Percentiles rank a stretch among this genome's conserved stretches.
These are phyloP conservation scores for Oropetium thomaeum DNA, from an alignment of 176 grass and related monocot genomes.

Conservation along the genomic window DNA sequence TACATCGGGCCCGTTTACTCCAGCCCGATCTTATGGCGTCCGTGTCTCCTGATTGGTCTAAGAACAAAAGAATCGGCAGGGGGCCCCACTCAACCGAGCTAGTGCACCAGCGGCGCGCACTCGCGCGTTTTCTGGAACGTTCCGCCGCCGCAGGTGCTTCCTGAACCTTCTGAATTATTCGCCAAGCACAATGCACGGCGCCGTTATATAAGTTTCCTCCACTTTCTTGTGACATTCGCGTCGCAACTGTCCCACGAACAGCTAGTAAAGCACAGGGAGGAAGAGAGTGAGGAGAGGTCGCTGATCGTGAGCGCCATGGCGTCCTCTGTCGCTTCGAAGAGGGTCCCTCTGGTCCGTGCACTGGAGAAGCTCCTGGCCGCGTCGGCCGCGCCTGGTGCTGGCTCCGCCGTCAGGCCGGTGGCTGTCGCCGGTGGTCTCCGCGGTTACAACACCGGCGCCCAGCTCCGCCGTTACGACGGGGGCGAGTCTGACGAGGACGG, in stretches of 20 bases:
- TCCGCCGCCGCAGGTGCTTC: slow-evolving; percentile 16
- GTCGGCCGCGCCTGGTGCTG: not conserved
- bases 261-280: not conserved
- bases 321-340: slow-evolving; percentile 37
- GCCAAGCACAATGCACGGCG: slow-evolving; percentile 35
- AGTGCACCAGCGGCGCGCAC: not conserved
- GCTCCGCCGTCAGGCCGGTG: slow-evolving; percentile 14
- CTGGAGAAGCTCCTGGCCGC: slow-evolving; percentile 47
- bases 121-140: slow-evolving; percentile 38
- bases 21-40: not conserved
- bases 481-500: slow-evolving; percentile 1
- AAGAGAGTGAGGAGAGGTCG: not conserved
- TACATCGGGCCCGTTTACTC: not conserved
- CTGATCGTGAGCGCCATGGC: slow-evolving; percentile 35
- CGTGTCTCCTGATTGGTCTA: too few species aligned
- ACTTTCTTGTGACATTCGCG: not conserved
- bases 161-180: slow-evolving; percentile 53
- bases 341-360: slow-evolving; percentile 41
- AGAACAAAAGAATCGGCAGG: not conserved
- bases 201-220: not conserved
- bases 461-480: slow-evolving; percentile 35
- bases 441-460: slow-evolving; percentile 48
- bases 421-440: slow-evolving; percentile 11
- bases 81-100: not conserved
- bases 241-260: not conserved